Percentiles rank a stretch among this genome's conserved stretches.
Conservation (phyloP, 345 rosid species). For the Salix brachista region DNA sequence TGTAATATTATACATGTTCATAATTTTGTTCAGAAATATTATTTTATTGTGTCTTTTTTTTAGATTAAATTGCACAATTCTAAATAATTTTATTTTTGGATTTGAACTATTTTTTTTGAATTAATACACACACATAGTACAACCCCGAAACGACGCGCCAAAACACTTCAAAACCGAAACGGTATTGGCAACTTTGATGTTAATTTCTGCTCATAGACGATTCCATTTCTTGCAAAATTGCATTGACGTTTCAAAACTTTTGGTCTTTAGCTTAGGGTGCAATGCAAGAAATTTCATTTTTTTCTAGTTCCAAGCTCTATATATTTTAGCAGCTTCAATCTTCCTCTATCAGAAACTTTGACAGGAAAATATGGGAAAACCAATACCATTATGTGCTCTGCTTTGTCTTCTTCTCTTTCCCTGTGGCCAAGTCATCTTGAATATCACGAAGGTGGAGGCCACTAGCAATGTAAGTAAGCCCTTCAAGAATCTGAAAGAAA, state of each 20-base stretch:
- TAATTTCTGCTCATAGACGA: not conserved
- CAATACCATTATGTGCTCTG: slow-evolving; percentile 1
- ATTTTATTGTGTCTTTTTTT: no score
- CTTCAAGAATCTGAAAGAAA: not conserved
- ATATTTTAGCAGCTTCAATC: not conserved
- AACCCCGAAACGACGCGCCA: fast-evolving
- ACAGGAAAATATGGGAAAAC: slow-evolving; percentile 11
- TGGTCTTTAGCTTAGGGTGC: not conserved
- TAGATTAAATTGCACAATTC: no score
- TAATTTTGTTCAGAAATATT: no score
- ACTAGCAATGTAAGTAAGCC: slow-evolving; percentile 16
- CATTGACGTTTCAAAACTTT: not conserved
- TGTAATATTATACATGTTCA: no score
- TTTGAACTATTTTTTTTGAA: no score
- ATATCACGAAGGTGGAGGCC: slow-evolving; percentile 14
- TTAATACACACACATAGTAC: no score
- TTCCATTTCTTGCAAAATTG: not conserved
- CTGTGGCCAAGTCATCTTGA: slow-evolving; percentile 3
- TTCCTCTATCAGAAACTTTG: not conserved
- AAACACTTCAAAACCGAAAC: no score
- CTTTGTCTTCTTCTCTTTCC: slow-evolving; percentile 15
- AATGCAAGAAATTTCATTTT: no score
- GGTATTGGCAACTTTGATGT: not conserved
- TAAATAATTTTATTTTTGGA: no score
- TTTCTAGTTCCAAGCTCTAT: not conserved